Evolutionary conservation across 2,329 filamentous ascomycete genomes (phyloP), one percentile per base, ranked within the genome.

Genomic region (Paraconiothyrium sp.): DNA sequence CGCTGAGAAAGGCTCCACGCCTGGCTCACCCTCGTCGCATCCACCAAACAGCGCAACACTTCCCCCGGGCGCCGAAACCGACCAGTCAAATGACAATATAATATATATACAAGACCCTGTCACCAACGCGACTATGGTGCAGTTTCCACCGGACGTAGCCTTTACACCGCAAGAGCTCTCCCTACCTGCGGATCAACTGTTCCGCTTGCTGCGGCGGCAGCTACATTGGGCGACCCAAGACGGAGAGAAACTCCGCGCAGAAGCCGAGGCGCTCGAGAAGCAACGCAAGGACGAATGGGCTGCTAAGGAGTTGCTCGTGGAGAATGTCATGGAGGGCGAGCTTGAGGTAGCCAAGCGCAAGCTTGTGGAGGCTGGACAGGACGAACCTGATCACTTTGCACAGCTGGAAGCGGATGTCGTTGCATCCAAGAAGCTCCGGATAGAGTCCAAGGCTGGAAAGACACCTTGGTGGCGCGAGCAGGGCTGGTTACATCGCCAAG

Each of bases 281-380:
- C 72, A 84, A 13, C 89, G 90, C 77, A 87, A 87, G 75, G 84
- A 88, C 64, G 91, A 93, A 74, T 95, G 92, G 92, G 81, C 88
- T 14, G 88, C 92, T 78, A 94, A 94, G 78, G 92, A 95, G 78
- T 84, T 92, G 34, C 78, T 94, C 20, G 78, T 95, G n/a, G 87
- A 92, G 60, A 92, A 93, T 72, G 85, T 90, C 35, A 84, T 92
- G 68, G 92, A 94, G 75, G 83, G 87, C 37, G 88, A 89, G 75
- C 89, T 89, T 80, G 86, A 71, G 11, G 62, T 56, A 2, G 67
- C 68, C 39, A 66, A 74, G 44, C 68, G 75, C 30, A 73, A 72
- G 27, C 74, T 78, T 14, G 37, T 74, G 3, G 75, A 82, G 11
- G 57, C 68, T n/a, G 74, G 74, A 8, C 66, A 78, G 20, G 72